Base-by-base conservation (phyloP, 495 filamentous ascomycete species). In the Talaromyces thailandensis region DNA sequence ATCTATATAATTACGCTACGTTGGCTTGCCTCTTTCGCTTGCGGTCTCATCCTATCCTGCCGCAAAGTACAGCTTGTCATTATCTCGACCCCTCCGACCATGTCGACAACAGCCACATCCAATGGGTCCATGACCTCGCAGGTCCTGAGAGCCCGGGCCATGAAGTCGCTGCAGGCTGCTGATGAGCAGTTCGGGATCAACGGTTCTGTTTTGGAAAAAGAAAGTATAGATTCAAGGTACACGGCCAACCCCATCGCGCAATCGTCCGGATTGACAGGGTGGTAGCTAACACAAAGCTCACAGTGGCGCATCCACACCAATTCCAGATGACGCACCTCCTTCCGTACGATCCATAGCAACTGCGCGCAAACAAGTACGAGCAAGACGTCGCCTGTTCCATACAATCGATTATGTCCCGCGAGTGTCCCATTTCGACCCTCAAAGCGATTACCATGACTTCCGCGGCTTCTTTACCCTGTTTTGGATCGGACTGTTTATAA, bases 401-500 rank as follows among this genome's bases (percentile, higher is more conserved):
- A 96, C 91, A 6, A 90, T 96, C 67, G 88, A 96, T 69, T 98
- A 93, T 76, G 83, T 90, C 11, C 87, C 88, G n/a, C 86, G 94
- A 32, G 90, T 97, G 18, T 97, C 93, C 8, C 93, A 98, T 72
- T 97, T 98, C 73, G 94, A 98, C 73, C 91, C 91, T 14, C 82
- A 84, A 57, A 93, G 89, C 76, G 91, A 96, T 67, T 95, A 98
- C 66, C 85, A 86, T 62, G 90, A 98, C 68, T 98, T 98, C 73
- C 85, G 92, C 64, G 94, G 94, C 64, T 98, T 98, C 82, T 98
- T 96, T 73, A 88, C 92, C 50, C 82, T 98, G 48, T 98, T 98
- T 75, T 98, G 94, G 94, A 93, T 98, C 56, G 91, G 89, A 5
- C 76, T 98, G 61, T 89, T 91, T 58, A 95, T 98, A 73, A 96